phyloP scores from a whole-genome alignment of 176 grass and related monocot genomes.

The Aegilops speltoides region DNA sequence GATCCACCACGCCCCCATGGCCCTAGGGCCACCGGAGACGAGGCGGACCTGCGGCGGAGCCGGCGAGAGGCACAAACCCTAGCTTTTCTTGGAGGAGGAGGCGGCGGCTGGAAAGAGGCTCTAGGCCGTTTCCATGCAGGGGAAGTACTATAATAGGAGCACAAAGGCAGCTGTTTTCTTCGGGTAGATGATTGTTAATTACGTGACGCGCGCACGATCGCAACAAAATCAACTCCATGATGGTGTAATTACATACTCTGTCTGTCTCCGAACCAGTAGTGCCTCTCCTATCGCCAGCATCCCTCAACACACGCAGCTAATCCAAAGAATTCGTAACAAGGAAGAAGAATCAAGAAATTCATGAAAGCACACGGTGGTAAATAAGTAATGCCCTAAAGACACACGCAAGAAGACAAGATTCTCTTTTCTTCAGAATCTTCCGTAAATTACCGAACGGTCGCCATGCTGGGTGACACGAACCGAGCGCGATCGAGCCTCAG shows the following conservation, averaged over 20 bases:
- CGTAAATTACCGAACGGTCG: conserved; percentile 27
- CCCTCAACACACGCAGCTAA: conserved; percentile 21
- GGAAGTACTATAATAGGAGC: background rate
- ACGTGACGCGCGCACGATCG: conserved; percentile 14
- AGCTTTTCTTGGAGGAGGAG: too few species aligned
- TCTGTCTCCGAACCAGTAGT: background rate
- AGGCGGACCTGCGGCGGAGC: too few species aligned
- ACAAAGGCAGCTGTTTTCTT: background rate
- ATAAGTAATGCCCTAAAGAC: conserved; percentile 6
- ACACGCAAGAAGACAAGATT: conserved; percentile 1
- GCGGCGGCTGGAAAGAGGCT: too few species aligned
- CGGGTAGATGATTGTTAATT: background rate
- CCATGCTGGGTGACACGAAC: background rate
- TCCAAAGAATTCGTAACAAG: background rate
- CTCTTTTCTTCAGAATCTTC: conserved; percentile 17
- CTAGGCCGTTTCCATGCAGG: background rate
- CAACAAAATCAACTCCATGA: conserved; percentile 17
- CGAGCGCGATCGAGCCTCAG: background rate
- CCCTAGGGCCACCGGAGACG: too few species aligned
- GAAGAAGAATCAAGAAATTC: conserved; percentile 31
- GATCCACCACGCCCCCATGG: too few species aligned
- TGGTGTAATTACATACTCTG: conserved; percentile 30
- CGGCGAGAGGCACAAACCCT: too few species aligned
- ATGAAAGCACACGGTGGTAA: conserved; percentile 24
- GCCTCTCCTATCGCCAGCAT: conserved; percentile 15